phyloP scores from a whole-genome alignment of 2,329 filamentous ascomycete species.

The Neobulgaria alba region DNA sequence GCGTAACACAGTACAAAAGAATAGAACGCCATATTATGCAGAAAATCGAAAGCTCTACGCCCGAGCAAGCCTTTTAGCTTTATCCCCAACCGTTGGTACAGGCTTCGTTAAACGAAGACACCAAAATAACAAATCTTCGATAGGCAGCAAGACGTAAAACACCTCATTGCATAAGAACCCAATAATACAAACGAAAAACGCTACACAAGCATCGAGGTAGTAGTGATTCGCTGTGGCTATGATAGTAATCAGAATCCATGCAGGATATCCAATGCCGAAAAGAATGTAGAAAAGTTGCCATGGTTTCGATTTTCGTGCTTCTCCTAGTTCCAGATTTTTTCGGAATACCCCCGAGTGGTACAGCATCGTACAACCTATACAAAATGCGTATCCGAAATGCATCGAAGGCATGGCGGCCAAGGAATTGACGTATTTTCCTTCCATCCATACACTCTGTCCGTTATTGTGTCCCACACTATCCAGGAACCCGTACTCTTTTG shows the following conservation, averaged over 20 bases:
- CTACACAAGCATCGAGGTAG: conserved; percentile 41
- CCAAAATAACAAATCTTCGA: conserved; percentile 41
- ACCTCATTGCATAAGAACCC: conserved; percentile 39
- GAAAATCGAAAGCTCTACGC: background rate
- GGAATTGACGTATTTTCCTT: conserved; percentile 41
- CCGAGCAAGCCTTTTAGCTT: background rate
- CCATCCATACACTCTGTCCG: conserved; percentile 41
- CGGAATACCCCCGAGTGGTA: conserved; percentile 41
- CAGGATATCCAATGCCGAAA: conserved; percentile 37
- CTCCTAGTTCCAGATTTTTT: conserved; percentile 31
- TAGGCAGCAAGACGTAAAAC: conserved; percentile 40
- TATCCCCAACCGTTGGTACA: conserved; percentile 36
- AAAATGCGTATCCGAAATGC: conserved; percentile 47
- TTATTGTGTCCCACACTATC: conserved; percentile 42
- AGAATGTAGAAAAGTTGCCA: conserved; percentile 37
- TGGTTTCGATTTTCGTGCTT: conserved; percentile 33
- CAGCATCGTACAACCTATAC: conserved; percentile 42
- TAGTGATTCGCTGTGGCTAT: conserved; percentile 48
- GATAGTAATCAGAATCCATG: conserved; percentile 39
- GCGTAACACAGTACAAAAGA: background rate
- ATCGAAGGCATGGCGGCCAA: conserved; percentile 44
- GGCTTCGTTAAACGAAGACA: conserved; percentile 41
- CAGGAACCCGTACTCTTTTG: conserved; percentile 39
- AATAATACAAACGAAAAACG: conserved; percentile 37
- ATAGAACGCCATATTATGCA: background rate